Conservation (phyloP, 2,329 filamentous ascomycete genomes). For the Pyrenophora teres region DNA sequence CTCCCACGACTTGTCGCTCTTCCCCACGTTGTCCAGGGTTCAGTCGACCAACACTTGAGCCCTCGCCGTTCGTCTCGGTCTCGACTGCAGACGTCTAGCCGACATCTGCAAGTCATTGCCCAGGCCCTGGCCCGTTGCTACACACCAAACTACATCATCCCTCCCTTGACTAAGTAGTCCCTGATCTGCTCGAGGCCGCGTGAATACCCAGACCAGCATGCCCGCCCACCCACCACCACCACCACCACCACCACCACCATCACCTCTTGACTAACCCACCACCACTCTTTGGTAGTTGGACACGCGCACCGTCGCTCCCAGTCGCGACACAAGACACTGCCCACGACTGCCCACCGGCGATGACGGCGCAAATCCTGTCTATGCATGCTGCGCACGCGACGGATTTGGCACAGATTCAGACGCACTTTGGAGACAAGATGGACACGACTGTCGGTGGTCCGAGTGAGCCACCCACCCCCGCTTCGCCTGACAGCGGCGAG, state of each 20-base stretch:
- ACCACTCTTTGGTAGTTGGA: constrained; percentile 10
- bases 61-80: constrained; percentile 6
- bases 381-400: constrained; percentile 46
- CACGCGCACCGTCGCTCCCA: constrained; percentile 23
- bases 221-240: constrained; percentile 19
- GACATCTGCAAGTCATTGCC: constrained; percentile 22
- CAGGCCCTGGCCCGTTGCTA: constrained; percentile 9
- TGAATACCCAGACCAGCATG: constrained; percentile 27
- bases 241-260: too few species aligned
- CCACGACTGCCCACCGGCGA: constrained; percentile 26
- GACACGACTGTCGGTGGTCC: constrained; percentile 33
- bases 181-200: constrained; percentile 14
- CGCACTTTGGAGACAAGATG: constrained; percentile 44
- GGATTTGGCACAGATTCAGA: constrained; percentile 43
- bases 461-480: constrained; percentile 38
- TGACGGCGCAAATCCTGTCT: constrained; percentile 48
- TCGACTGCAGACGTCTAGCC: constrained; percentile 3
- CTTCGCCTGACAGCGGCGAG: constrained; percentile 43
- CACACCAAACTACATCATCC: neutral
- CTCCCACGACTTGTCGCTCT: constrained; percentile 20
- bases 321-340: constrained; percentile 14
- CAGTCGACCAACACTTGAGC: constrained; percentile 10
- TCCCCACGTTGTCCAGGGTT: constrained; percentile 25
- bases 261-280: constrained; percentile 25
- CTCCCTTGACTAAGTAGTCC: constrained; percentile 7